Percentiles rank a stretch among this genome's conserved stretches.
phyloP scores from a whole-genome alignment of 2,329 filamentous ascomycete species.

The Pyrenochaeta sp. region DNA sequence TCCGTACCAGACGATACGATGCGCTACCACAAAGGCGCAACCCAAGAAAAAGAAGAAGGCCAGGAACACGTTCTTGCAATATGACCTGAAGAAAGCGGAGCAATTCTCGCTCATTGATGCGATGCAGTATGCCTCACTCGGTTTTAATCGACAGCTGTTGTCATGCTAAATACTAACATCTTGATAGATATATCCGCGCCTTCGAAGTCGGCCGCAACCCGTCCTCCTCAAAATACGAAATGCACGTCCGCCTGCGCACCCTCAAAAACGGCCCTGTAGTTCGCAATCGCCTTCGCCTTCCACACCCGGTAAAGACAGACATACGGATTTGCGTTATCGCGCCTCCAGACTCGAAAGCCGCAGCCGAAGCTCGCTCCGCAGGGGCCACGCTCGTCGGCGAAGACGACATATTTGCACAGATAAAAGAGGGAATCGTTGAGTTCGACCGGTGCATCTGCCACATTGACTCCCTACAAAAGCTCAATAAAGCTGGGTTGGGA shows the following conservation, averaged over 20 bases:
- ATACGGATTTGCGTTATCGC: conserved; percentile 90
- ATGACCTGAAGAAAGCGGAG: conserved; percentile 70
- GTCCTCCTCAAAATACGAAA: conserved; percentile 81
- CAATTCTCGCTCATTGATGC: conserved; percentile 89
- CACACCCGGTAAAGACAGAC: conserved; percentile 88
- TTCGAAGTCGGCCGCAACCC: conserved; percentile 87
- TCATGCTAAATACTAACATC: neutral
- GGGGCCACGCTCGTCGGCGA: conserved; percentile 88
- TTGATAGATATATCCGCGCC: conserved; percentile 81
- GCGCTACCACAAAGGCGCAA: conserved; percentile 50
- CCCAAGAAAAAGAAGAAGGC: conserved; percentile 66
- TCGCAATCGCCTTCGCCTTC: conserved; percentile 86
- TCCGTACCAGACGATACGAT: conserved; percentile 51
- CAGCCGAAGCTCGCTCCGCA: conserved; percentile 75
- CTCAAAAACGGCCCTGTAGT: conserved; percentile 86
- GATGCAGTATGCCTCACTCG: conserved; percentile 71
- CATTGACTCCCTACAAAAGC: conserved; percentile 74
- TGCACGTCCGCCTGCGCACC: conserved; percentile 83
- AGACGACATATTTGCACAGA: conserved; percentile 81
- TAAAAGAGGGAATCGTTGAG: conserved; percentile 78
- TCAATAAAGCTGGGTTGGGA: conserved; percentile 83
- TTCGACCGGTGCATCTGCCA: conserved; percentile 94
- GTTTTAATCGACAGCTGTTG: neutral
- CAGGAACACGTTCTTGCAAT: conserved; percentile 70
- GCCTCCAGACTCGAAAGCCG: conserved; percentile 78